These are phyloP conservation scores for Arthroderma uncinatum DNA, from an alignment of 2,329 filamentous ascomycete species.

Conservation along the genomic window DNA sequence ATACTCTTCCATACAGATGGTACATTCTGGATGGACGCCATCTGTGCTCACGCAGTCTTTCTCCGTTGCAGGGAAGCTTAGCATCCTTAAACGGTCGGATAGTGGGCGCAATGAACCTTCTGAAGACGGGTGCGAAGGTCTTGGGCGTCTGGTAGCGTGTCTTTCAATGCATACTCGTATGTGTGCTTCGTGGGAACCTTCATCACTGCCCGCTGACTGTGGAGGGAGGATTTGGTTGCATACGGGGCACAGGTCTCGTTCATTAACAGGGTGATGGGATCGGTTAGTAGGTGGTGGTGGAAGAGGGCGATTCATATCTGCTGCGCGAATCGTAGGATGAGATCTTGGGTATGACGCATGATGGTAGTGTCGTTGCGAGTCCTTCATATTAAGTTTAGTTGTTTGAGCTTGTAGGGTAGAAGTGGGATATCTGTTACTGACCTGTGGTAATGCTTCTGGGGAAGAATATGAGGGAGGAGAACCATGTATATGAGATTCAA, in stretches of 20 bases:
- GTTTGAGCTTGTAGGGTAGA: background rate
- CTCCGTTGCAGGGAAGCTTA: conserved; percentile 47
- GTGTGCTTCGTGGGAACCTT: conserved; percentile 35
- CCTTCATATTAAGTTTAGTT: background rate
- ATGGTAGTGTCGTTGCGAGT: conserved; percentile 5
- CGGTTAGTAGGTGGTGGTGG: conserved; percentile 14
- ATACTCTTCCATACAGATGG: conserved; percentile 56
- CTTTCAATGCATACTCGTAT: conserved; percentile 36
- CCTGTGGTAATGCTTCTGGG: conserved; percentile 5
- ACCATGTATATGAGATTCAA: conserved; percentile 6
- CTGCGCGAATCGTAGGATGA: background rate
- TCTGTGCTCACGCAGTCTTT: conserved; percentile 50
- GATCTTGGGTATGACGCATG: background rate
- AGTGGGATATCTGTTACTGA: background rate
- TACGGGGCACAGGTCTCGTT: conserved; percentile 39
- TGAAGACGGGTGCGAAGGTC: conserved; percentile 3
- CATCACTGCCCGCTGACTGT: conserved; percentile 27
- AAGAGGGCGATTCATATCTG: conserved; percentile 11
- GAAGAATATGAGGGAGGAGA: conserved; percentile 16
- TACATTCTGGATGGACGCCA: conserved; percentile 46
- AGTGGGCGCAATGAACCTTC: background rate
- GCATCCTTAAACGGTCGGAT: conserved; percentile 25
- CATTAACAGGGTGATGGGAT: conserved; percentile 23
- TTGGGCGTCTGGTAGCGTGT: conserved; percentile 17
- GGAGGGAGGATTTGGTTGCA: conserved; percentile 33